Evolutionary conservation across 2,329 filamentous ascomycete species (phyloP), one percentile per base, ranked within the genome.

Genomic region (Hymenoscyphus repandus): DNA sequence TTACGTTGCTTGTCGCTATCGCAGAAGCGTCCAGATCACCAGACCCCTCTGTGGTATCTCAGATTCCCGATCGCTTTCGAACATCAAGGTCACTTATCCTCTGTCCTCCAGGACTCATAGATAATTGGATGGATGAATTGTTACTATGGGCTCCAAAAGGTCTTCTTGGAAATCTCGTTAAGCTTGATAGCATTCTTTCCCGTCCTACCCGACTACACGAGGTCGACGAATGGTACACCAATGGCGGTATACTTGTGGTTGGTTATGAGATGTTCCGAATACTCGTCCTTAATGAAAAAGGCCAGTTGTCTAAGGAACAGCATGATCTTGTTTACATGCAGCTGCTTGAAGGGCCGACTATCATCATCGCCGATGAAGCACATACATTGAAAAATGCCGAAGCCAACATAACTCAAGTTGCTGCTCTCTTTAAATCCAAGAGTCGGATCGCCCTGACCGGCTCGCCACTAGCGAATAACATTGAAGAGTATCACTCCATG

Each of bases 301-400:
- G 60, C 6, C 62, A 54, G 47, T 56, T 50, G 49, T 42, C 69
- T 7, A 37, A 54, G 5, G 61, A 64, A n/a, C 59, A 67, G 3
- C 67, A 77, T 33, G 63, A 68, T 3, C 68, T 58, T n/a, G 58
- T 75, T 9, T 65, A 65, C 31, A 62, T 72, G 9, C 69, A 79
- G 30, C 68, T 95, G 6, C 67, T 82, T 1, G 61, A 83, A 3
- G 72, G 74, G 0, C 81, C 90, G 0, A 86, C 78, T 53, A 78
- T 96, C 41, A 83, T 95, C 18, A 70, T 96, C 45, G 88, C 86
- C 0, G 91, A 96, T 62, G 91, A 96, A 68, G 90, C 90, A 0
- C 91, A 96, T 64, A 72, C 69, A 18, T 70, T 96, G 64, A 95
- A 93, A 68, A 90, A 89, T 55, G 68, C 72, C 0, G 65, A 64